Percentiles rank a stretch among this genome's conserved stretches.
These are phyloP conservation scores for Phialophora macrospora DNA, from an alignment of 2,329 filamentous ascomycete genomes.

Conservation along the genomic window DNA sequence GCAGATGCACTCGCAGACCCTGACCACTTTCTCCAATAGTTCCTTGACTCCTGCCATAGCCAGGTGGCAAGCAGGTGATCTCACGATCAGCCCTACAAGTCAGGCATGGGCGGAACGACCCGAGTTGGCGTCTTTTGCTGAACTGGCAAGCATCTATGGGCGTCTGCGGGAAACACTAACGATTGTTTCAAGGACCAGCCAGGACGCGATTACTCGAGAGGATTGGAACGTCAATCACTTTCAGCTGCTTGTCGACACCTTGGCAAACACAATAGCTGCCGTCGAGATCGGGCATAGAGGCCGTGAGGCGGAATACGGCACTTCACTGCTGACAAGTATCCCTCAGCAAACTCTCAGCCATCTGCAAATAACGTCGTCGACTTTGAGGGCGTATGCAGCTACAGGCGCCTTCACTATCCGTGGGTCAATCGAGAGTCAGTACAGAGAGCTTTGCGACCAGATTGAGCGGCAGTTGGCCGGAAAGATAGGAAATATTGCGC, in stretches of 20 bases:
- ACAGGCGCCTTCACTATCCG: slow-evolving; percentile 68
- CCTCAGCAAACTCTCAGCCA: slow-evolving; percentile 84
- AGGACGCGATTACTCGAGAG: slow-evolving; percentile 1
- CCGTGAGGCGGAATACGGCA: slow-evolving; percentile 71
- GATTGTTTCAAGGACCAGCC: slow-evolving; percentile 24
- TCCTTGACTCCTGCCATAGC: slow-evolving; percentile 31
- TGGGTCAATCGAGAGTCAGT: slow-evolving; percentile 70
- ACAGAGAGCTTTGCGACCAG: slow-evolving; percentile 66
- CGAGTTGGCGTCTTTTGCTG: slow-evolving; percentile 30
- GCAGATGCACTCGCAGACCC: slow-evolving; percentile 42
- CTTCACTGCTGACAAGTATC: slow-evolving; percentile 80
- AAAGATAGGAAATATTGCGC: slow-evolving; percentile 49
- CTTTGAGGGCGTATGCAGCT: slow-evolving; percentile 80
- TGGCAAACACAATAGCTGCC: slow-evolving; percentile 72
- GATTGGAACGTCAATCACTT: slow-evolving; percentile 27
- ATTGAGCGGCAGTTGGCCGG: slow-evolving; percentile 29
- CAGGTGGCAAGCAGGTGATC: slow-evolving; percentile 32
- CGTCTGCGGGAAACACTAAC: slow-evolving; percentile 35
- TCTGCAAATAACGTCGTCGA: slow-evolving; percentile 85
- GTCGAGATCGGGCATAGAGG: slow-evolving; percentile 93
- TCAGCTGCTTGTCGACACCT: slow-evolving; percentile 33
- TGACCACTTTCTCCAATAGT: slow-evolving; percentile 40
- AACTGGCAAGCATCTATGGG: slow-evolving; percentile 41
- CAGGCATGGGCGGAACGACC: slow-evolving; percentile 31
- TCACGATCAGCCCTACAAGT: slow-evolving; percentile 31